A percentile compares a stretch with the other conserved stretches of the same genome.
These are phyloP conservation scores for Xylaria digitata DNA, from an alignment of 2,329 filamentous ascomycete species.

Conservation along the genomic window DNA sequence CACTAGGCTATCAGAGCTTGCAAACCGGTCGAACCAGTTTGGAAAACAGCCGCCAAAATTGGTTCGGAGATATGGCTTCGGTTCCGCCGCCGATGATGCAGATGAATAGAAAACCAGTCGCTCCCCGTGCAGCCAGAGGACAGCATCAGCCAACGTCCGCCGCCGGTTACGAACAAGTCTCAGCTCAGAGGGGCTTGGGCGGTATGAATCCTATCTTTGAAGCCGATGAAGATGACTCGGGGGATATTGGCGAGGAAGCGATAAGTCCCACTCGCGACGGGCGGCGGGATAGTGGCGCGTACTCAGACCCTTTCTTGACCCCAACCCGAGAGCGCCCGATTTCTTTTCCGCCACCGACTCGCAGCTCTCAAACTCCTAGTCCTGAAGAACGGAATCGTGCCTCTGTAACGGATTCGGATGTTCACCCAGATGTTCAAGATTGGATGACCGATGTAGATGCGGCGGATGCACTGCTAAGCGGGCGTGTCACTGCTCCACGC, in stretches of 20 bases:
- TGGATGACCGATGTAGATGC: slow-evolving; percentile 69
- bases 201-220: slow-evolving; percentile 70
- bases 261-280: slow-evolving; percentile 41
- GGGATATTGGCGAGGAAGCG: slow-evolving; percentile 52
- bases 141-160: slow-evolving; percentile 52
- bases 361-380: slow-evolving; percentile 54
- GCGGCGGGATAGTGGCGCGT: slow-evolving; percentile 41
- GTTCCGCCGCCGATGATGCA: slow-evolving; percentile 34
- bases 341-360: slow-evolving; percentile 50
- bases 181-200: slow-evolving; percentile 49
- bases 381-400: slow-evolving; percentile 52
- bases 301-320: slow-evolving; percentile 64
- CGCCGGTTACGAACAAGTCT: slow-evolving; percentile 48
- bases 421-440: slow-evolving; percentile 67
- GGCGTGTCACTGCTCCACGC: slow-evolving; percentile 55
- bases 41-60: slow-evolving; percentile 44
- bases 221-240: slow-evolving; percentile 63
- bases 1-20: slow-evolving; percentile 64
- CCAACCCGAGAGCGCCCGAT: slow-evolving; percentile 51
- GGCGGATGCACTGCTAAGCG: slow-evolving; percentile 62
- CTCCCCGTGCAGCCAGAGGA: slow-evolving; percentile 50
- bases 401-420: slow-evolving; percentile 60
- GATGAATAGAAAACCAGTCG: slow-evolving; percentile 45
- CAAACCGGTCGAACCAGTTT: slow-evolving; percentile 50
- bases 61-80: slow-evolving; percentile 42